These are phyloP conservation scores for Solanum bulbocastanum DNA, from an alignment of 257 asterid genomes.

Conservation along the genomic window DNA sequence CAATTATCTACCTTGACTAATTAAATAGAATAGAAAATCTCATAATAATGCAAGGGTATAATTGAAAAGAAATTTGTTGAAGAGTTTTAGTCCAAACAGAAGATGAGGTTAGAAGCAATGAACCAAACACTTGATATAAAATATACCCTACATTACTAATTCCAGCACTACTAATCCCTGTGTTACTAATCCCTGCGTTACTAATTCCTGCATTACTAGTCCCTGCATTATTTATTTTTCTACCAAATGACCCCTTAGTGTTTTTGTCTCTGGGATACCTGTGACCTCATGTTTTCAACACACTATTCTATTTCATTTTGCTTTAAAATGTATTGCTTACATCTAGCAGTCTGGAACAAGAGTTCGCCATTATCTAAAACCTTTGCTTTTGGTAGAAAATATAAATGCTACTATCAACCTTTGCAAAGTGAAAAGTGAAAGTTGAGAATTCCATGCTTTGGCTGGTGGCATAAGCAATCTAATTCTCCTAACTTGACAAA, in stretches of 20 bases:
- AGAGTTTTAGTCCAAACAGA: too few relatives aligned
- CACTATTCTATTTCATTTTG: not conserved
- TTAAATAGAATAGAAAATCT: too few relatives aligned
- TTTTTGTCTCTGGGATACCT: not conserved
- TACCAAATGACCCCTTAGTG: not conserved
- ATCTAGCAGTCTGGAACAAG: not conserved
- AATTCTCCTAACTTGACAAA: not conserved
- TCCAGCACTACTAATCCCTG: too few relatives aligned
- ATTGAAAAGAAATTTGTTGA: too few relatives aligned
- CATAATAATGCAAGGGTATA: too few relatives aligned
- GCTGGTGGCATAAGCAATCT: constrained; percentile 3
- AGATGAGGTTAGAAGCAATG: too few relatives aligned
- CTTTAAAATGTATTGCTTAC: not conserved
- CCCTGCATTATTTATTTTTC: too few relatives aligned
- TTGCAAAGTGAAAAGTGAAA: not conserved
- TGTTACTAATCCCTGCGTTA: too few relatives aligned
- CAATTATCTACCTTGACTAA: too few relatives aligned
- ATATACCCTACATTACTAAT: too few relatives aligned
- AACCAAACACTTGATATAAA: too few relatives aligned
- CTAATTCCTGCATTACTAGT: too few relatives aligned
- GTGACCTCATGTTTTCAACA: not conserved
- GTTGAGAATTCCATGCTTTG: constrained; percentile 4
- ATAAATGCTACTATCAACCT: not conserved
- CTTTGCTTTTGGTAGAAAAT: not conserved
- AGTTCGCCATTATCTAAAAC: not conserved